phyloP scores from a whole-genome alignment of 2,329 filamentous ascomycete species.

The Sarocladium brachiariae region DNA sequence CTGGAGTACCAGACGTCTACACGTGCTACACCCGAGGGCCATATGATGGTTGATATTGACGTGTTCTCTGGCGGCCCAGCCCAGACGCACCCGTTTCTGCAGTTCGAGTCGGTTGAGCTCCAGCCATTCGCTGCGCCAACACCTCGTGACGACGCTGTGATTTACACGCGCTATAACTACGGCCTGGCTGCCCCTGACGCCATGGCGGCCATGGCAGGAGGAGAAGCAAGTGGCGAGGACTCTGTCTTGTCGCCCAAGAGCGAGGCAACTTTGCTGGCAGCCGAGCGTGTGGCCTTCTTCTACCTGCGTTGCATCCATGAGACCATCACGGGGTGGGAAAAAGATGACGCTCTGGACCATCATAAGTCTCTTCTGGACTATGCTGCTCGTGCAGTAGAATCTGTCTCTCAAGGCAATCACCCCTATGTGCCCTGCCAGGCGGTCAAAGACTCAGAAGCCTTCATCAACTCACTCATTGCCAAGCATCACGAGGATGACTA shows the following conservation, averaged over 20 bases:
- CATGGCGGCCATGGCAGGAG: conserved; percentile 3
- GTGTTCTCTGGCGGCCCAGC: conserved; percentile 13
- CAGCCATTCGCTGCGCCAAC: conserved; percentile 15
- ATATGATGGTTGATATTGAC: conserved; percentile 8
- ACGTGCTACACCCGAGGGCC: not conserved
- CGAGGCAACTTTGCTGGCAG: conserved; percentile 11
- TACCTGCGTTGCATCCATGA: conserved; percentile 17
- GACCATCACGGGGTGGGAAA: conserved; percentile 16
- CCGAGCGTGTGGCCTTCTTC: conserved; percentile 18
- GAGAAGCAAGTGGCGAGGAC: not conserved
- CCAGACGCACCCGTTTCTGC: conserved; percentile 11
- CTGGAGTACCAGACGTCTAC: not conserved
- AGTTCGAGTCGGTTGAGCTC: conserved; percentile 15
- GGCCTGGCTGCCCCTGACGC: conserved; percentile 11
- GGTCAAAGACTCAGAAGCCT: not conserved
- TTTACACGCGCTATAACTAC: conserved; percentile 16
- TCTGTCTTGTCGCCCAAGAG: conserved; percentile 10
- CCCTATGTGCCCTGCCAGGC: not conserved
- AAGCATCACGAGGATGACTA: conserved; percentile 9
- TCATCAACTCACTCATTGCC: not conserved
- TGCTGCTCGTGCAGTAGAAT: not conserved
- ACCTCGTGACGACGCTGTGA: conserved; percentile 13
- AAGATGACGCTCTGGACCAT: conserved; percentile 15
- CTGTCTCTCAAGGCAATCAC: not conserved
- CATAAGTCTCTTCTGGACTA: conserved; percentile 15